Evolutionary conservation across 2,329 filamentous ascomycete genomes (phyloP), one percentile per base, ranked within the genome.

Genomic region (Berkeleyomyces rouxiae): DNA sequence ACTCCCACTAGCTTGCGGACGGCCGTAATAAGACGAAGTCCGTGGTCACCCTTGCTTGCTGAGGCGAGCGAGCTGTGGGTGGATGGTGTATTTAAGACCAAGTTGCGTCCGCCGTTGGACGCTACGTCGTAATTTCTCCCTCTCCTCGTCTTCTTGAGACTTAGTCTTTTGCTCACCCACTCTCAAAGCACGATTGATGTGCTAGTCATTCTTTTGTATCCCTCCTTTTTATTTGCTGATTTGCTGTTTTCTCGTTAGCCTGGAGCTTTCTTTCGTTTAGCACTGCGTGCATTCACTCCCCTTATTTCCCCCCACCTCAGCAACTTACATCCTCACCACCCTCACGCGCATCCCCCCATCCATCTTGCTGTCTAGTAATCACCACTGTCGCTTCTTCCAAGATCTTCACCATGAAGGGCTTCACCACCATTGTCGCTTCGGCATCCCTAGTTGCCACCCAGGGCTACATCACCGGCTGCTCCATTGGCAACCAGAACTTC

Each of bases 381-480:
- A 57, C 46, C 31, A 7, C 49, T 9, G 46, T 44, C 47, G 9
- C 31, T n/a, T 47, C 7, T 31, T 31, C 44, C 31, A 63, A 42
- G 4, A 59, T 33, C 43, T 7, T n/a, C 51, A 62, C 4, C 46
- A 66, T 66, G 65, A 66, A 61, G 60, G 23, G 40, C 55, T 43
- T 64, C 55, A 36, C 43, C 16, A 46, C 61, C 36, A 23, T 63
- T 36, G 42, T 53, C 37, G 60, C 61, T 36, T 47, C 63, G 23
- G 74, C 74, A 60, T 72, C 74, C 66, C 67, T 75, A 62, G 76
- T 74, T 60, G 73, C 76, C 37, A 77, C 73, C 57, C 79, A 81
- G 65, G 79, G 79, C 43, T 76, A 76, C 64, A 74, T 81, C 60
- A 72, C 75, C 63, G 74, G 72, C 53, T 76, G 74, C 61, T 75